These are phyloP conservation scores for Plicaturopsis crispa DNA, from an alignment of 768 basidiomycete species.

Conservation along the genomic window DNA sequence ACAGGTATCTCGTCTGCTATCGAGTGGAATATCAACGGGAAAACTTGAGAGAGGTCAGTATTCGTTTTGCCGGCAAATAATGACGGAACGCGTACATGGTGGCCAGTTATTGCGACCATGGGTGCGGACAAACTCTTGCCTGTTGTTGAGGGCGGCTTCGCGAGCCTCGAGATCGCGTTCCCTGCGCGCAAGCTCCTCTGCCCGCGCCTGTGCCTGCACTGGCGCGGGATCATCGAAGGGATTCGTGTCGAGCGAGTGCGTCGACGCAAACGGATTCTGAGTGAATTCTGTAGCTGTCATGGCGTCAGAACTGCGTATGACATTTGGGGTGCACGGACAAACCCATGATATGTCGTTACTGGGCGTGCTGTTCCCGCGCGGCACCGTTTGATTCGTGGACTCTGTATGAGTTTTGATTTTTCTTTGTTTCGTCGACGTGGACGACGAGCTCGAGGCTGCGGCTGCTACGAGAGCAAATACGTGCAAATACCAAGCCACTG, in stretches of 20 bases:
- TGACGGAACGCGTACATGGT: constrained; percentile 74
- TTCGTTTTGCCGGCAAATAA: no score
- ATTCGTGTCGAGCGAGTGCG: constrained; percentile 79
- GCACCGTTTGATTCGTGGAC: constrained; percentile 1
- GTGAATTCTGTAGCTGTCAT: constrained; percentile 27
- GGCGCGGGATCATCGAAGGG: constrained; percentile 83
- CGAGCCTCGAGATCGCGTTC: constrained; percentile 78
- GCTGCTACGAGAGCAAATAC: no score
- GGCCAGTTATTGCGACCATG: constrained; percentile 94
- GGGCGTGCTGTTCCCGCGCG: no score
- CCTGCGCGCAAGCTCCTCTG: constrained; percentile 65
- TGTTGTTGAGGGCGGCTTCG: constrained; percentile 65
- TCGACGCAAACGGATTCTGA: constrained; percentile 81
- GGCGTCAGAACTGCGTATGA: no score
- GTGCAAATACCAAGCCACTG: no score
- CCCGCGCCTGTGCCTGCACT: constrained; percentile 28
- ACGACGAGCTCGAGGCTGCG: no score
- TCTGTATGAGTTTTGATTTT: background rate
- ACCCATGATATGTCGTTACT: no score
- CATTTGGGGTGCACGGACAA: constrained; percentile 2
- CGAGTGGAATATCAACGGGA: constrained; percentile 90
- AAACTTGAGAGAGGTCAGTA: constrained; percentile 61
- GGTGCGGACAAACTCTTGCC: constrained; percentile 58
- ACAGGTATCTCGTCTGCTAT: constrained; percentile 88
- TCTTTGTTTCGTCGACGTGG: constrained; percentile 1